These are phyloP conservation scores for Caloboletus inedulis DNA, from an alignment of 1,284 basidiomycete genomes.

Conservation along the genomic window DNA sequence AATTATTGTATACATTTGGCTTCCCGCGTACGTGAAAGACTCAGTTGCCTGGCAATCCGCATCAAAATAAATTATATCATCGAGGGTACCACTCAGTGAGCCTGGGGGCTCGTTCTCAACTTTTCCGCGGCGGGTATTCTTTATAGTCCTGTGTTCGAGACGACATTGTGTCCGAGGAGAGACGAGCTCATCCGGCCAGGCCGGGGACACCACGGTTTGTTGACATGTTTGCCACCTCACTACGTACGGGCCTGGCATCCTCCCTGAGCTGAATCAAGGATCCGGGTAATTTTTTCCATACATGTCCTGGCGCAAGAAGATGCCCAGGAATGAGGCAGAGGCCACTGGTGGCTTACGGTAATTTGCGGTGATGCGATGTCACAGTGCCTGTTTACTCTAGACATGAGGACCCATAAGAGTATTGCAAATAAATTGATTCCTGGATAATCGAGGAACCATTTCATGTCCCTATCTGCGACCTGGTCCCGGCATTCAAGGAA, in stretches of 20 bases:
- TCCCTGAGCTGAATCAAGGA: conserved; percentile 6
- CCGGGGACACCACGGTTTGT: background rate
- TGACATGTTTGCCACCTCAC: conserved; percentile 14
- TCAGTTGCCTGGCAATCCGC: conserved; percentile 27
- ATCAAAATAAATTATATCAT: conserved; percentile 17
- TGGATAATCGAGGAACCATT: conserved; percentile 17
- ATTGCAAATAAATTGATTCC: conserved; percentile 23
- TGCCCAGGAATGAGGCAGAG: conserved; percentile 12
- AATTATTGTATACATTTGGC: background rate
- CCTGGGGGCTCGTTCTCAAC: too few relatives aligned
- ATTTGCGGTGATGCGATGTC: conserved; percentile 14
- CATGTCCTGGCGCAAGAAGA: conserved; percentile 19
- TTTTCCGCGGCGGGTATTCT: too few relatives aligned
- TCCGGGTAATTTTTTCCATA: conserved; percentile 16
- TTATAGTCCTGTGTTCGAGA: background rate
- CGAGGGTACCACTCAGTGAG: too few relatives aligned
- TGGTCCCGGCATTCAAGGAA: conserved; percentile 25
- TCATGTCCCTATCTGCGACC: conserved; percentile 2
- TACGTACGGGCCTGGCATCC: conserved; percentile 10
- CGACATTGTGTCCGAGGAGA: background rate
- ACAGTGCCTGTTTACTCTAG: conserved; percentile 24
- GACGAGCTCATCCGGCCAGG: background rate
- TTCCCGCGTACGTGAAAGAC: conserved; percentile 18
- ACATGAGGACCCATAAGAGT: background rate
- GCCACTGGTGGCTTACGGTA: conserved; percentile 2